Evolutionary conservation across 2,329 filamentous ascomycete genomes (phyloP).

Genomic region (Pseudopithomyces maydicus): DNA sequence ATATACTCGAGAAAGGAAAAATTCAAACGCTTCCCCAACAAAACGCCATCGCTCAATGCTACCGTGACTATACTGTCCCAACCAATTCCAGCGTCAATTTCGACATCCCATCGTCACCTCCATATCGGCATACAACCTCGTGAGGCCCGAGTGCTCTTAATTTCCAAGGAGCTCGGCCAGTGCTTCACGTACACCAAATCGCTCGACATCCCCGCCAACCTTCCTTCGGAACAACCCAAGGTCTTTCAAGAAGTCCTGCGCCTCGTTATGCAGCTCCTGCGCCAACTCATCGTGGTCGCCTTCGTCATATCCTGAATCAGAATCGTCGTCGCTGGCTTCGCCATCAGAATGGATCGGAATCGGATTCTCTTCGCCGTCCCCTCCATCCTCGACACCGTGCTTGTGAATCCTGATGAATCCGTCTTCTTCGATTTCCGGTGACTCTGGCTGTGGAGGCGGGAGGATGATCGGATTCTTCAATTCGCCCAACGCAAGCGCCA

Average conservation of each 20-base stretch:
- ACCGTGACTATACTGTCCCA: constrained; percentile 21
- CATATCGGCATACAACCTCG: neutral
- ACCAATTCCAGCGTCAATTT: constrained; percentile 1
- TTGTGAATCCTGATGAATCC: constrained; percentile 29
- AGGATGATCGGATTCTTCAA: constrained; percentile 88
- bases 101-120: neutral
- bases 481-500: constrained; percentile 83
- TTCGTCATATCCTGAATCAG: constrained; percentile 63
- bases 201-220: constrained; percentile 77
- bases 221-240: constrained; percentile 81
- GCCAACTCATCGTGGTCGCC: constrained; percentile 61
- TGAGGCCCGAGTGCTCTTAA: neutral
- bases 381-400: constrained; percentile 15
- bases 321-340: constrained; percentile 44
- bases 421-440: constrained; percentile 39
- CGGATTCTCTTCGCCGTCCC: constrained; percentile 31
- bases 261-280: constrained; percentile 76
- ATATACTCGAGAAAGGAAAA: constrained; percentile 6
- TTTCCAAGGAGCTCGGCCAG: constrained; percentile 26
- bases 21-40: constrained; percentile 1
- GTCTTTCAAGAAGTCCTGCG: constrained; percentile 82
- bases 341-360: constrained; percentile 35
- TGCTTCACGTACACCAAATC: constrained; percentile 55
- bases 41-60: constrained; percentile 41
- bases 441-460: constrained; percentile 41